Base-by-base conservation (phyloP, 768 basidiomycete genomes). In the Leccinellum rugosiceps region DNA sequence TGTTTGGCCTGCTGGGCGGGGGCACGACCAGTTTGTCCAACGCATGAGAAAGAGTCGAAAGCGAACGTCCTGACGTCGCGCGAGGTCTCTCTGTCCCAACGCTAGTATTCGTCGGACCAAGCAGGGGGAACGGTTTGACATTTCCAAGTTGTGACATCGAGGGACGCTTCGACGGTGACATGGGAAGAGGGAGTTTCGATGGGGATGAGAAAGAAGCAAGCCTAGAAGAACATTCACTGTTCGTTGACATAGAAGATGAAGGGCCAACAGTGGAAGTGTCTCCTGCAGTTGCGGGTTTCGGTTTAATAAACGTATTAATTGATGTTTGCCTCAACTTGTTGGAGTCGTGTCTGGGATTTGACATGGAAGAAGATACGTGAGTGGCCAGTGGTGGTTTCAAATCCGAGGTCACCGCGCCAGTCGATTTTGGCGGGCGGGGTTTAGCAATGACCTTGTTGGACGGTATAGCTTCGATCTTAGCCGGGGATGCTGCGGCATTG, bases 21-120 rank as follows among this genome's bases (percentile, higher is more conserved):
- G 85, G 87, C 68, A 82, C 80, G 26, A 78, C 77, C n/a, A 91
- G 76, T 64, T 85, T 87, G 65, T 90, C 84, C 26, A 92, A 72
- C 3, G 89, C 89, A 59, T 77, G 79, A 9, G 86, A 83, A 14
- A 91, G 75, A 6, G 80, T 87, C 5, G 83, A 82, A n/a, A 91
- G 69, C 0, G 86, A 81, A 4, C 82, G 63, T 11, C 64, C 63
- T 0, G 63, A 50, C 6, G 52, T 35, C 25, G 34, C 38, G 14
- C 52, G 56, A 28, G 63, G 32, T 31, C 48, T 50, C 7, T 43
- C 56, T 13, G 32, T 17, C 23, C 51, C 52, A 21, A 38, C 14
- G 1, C 44, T 52, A 13, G 41, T 47, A 25, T 49, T 28, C 2
- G 48, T 55, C 4, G 55, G 51, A 4, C 62, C 63, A 10, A 46